Base-by-base conservation (phyloP, 768 basidiomycete genomes). In the Leucogyrophana mollusca region DNA sequence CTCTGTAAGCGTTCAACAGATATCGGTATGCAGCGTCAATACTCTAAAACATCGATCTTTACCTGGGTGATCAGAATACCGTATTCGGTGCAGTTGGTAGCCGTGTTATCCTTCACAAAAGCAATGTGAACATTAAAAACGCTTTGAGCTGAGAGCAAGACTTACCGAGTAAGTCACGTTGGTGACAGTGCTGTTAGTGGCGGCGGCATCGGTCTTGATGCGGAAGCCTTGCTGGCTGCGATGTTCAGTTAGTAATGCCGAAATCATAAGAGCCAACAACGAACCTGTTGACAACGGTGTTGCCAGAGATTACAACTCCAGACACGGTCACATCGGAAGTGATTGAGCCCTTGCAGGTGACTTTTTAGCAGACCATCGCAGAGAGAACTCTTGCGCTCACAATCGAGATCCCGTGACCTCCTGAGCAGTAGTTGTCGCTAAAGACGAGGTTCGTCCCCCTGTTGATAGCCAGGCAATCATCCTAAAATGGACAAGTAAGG, bases 381-480 rank as follows among this genome's bases (percentile, higher is more conserved):
- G 43, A 42, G 33, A 16, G 16, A 20, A 34, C 24, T 38, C 21
- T n/a, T n/a, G 13, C 2, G 49, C 47, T 34, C 41, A 68, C 71
- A 21, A 86, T 71, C 4, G 80, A 83, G 50, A 84, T 78, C 22
- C 85, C 84, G 40, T 88, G 85, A 3, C 85, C 83, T 21, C 72
- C 71, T 3, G 65, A 61, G 62, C 85, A 86, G 18, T 59, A 59
- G 58, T 84, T 83, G 20, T 74, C 57, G 44, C 65, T 64, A 65
- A 85, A 71, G 20, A 65, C 32, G 36, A 79, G 76, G 50, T 74
- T 76, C 5, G 64, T 48, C 13, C 73, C 73, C 17, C 43, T 46
- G 54, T 72, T 73, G 53, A 78, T 69, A 16, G 85, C 80, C 20
- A 87, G 64, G 56, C 83, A 86, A 54, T 87, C 84, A 47, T 87